Percentiles rank a stretch among this genome's conserved stretches.
These are phyloP conservation scores for Neurospora hispaniola DNA, from an alignment of 495 filamentous ascomycete species.

Conservation along the genomic window DNA sequence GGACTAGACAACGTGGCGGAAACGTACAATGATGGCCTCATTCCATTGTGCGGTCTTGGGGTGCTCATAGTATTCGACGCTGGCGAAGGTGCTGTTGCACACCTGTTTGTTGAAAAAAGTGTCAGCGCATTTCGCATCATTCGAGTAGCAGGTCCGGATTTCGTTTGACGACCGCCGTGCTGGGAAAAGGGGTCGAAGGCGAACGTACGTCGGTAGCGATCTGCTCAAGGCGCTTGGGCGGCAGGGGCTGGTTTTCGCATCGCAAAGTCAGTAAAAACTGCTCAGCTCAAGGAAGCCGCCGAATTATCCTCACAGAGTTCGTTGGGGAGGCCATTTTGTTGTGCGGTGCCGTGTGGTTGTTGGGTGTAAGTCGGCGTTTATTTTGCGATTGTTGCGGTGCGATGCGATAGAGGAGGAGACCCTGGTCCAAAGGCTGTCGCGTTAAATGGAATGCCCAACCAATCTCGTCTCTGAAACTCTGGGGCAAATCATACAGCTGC, in stretches of 20 bases:
- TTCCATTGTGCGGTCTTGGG: conserved; percentile 75
- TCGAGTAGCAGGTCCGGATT: not conserved
- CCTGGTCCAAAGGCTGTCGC: not conserved
- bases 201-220: conserved; percentile 69
- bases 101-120: conserved; percentile 43
- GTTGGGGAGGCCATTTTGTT: conserved; percentile 19
- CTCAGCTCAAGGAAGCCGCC: not conserved
- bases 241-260: conserved; percentile 50
- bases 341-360: not conserved
- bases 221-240: conserved; percentile 64
- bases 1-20: not conserved
- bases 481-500: not conserved
- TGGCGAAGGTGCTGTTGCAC: conserved; percentile 65
- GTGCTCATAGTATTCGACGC: conserved; percentile 71
- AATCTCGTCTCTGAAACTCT: not conserved
- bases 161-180: not conserved
- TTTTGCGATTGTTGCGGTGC: not conserved
- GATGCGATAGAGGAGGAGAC: not conserved
- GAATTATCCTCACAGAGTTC: conserved; percentile 17
- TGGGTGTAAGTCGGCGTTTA: not conserved
- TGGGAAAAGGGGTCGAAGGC: not conserved
- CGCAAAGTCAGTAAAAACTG: not conserved
- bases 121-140: conserved; percentile 9
- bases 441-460: not conserved
- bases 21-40: conserved; percentile 73